Conservation (phyloP, 495 filamentous ascomycete genomes). For the Penicillium macrosclerotiorum region DNA sequence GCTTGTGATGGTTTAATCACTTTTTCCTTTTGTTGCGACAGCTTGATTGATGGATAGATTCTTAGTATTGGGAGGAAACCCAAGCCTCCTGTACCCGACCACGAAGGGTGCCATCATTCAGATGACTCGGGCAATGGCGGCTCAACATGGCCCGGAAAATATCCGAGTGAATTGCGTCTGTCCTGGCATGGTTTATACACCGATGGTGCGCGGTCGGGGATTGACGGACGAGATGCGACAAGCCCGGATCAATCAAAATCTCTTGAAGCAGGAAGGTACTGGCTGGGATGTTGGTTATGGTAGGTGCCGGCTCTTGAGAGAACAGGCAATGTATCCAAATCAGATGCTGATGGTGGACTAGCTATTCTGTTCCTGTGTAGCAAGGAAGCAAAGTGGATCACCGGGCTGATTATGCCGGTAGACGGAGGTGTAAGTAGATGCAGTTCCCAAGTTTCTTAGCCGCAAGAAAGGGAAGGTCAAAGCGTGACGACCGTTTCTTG, state of each 20-base stretch:
- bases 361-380: no score
- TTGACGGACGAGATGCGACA: constrained; percentile 13
- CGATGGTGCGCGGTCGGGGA: constrained; percentile 6
- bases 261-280: constrained; percentile 4
- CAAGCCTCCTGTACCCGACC: constrained; percentile 52
- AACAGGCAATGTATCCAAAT: no score
- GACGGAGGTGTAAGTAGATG: no score
- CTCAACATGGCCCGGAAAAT: constrained; percentile 43
- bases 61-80: constrained; percentile 44
- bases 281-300: constrained; percentile 5
- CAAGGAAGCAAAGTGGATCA: no score
- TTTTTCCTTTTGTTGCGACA: no score
- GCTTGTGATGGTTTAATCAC: no score
- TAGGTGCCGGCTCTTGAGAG: no score
- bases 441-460: no score
- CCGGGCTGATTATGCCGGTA: no score
- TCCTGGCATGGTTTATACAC: constrained; percentile 13
- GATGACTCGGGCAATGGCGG: constrained; percentile 53
- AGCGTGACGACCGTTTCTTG: not conserved
- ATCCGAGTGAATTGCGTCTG: constrained; percentile 55
- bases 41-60: not conserved
- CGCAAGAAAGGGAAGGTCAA: no score
- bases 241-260: constrained; percentile 9
- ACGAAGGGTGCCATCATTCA: constrained; percentile 53
- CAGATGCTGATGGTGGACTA: no score